A percentile compares a stretch with the other conserved stretches of the same genome.
Evolutionary conservation across 106 monocot species (phyloP).

Genomic region (Xerophyta viscosa): DNA sequence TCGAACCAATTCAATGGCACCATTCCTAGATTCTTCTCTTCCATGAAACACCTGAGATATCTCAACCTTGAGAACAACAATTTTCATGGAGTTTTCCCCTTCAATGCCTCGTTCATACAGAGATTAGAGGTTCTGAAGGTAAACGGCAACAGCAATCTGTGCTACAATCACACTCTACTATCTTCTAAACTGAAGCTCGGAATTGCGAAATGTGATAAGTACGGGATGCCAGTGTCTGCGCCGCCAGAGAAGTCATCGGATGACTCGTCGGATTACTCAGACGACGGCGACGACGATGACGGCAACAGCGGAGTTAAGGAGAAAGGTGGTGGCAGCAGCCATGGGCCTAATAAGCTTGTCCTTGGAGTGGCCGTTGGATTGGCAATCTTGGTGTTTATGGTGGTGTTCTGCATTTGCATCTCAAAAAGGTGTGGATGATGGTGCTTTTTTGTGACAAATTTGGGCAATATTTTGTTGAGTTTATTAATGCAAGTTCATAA

Average conservation of each 20-base stretch:
- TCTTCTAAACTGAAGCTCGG: conserved; percentile 72
- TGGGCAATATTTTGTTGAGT: no score
- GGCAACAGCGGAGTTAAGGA: not conserved
- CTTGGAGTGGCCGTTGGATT: conserved; percentile 3
- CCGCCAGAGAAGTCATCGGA: conserved; percentile 25
- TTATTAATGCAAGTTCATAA: no score
- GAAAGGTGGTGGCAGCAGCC: conserved; percentile 22
- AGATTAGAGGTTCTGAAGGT: conserved; percentile 51
- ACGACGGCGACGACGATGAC: conserved; percentile 21
- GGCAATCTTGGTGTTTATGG: conserved; percentile 5
- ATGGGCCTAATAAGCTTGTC: conserved; percentile 41
- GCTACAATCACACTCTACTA: conserved; percentile 56
- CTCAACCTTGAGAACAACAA: conserved; percentile 70
- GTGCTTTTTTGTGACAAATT: no score
- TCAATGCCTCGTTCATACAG: conserved; percentile 54
- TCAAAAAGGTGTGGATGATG: conserved; percentile 63
- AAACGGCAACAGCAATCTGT: conserved; percentile 65
- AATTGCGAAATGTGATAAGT: conserved; percentile 63
- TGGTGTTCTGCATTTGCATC: conserved; percentile 9
- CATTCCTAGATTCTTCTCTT: conserved; percentile 43
- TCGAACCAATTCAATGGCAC: conserved; percentile 73
- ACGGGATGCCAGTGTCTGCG: conserved; percentile 63
- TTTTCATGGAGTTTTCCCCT: conserved; percentile 73
- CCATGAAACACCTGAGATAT: conserved; percentile 22
- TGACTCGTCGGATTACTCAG: conserved; percentile 23